A percentile compares a stretch with the other conserved stretches of the same genome.
Conservation (phyloP, 169 alveolate genomes). For the Babesia bigemina region DNA sequence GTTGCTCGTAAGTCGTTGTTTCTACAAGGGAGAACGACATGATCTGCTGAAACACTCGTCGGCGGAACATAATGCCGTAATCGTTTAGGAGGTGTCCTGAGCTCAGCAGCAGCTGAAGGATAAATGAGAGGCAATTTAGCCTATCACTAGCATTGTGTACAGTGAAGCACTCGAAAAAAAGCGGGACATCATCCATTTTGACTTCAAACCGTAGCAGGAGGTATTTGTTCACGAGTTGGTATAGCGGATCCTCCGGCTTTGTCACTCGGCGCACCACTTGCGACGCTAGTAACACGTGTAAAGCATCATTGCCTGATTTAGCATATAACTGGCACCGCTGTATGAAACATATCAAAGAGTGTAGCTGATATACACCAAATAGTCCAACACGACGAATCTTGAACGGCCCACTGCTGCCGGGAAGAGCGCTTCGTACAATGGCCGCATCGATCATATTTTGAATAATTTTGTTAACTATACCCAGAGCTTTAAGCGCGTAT, state of each 20-base stretch:
- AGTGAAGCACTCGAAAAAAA: constrained; percentile 40
- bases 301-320: constrained; percentile 2
- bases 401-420: constrained; percentile 22
- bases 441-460: constrained; percentile 38
- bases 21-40: constrained; percentile 28
- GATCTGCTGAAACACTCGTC: constrained; percentile 41
- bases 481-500: constrained; percentile 1
- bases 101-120: constrained; percentile 14
- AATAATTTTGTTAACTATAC: constrained; percentile 6
- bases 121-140: constrained; percentile 11
- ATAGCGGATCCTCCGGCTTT: constrained; percentile 40
- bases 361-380: constrained; percentile 32
- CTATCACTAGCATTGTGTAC: constrained; percentile 18
- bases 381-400: constrained; percentile 24
- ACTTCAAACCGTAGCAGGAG: constrained; percentile 14
- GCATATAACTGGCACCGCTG: constrained; percentile 26
- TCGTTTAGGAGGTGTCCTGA: constrained; percentile 10
- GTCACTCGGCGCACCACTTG: constrained; percentile 20
- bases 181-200: constrained; percentile 24
- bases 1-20: constrained; percentile 11
- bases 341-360: constrained; percentile 10
- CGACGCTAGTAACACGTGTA: constrained; percentile 12
- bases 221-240: constrained; percentile 20
- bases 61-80: background rate
- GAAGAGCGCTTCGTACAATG: constrained; percentile 12